Evolutionary conservation across 1,284 basidiomycete genomes (phyloP).

Genomic region (Chondrostereum purpureum): DNA sequence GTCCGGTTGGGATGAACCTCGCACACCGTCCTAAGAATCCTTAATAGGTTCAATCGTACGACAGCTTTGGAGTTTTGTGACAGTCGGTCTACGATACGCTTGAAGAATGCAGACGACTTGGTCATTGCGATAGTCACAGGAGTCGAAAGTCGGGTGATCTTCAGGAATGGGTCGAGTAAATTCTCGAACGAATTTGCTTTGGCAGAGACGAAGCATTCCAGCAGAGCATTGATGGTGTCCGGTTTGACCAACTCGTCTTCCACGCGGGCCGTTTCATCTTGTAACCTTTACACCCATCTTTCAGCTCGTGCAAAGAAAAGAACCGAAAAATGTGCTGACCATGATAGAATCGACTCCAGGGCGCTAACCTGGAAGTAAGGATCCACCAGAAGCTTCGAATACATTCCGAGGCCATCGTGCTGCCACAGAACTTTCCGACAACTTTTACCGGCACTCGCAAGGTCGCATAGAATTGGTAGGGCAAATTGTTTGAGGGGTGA

Average conservation of each 20-base stretch:
- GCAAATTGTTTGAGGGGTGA: conserved; percentile 96
- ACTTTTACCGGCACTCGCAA: conserved; percentile 89
- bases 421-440: conserved; percentile 88
- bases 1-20: conserved; percentile 86
- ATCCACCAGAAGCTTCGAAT: conserved; percentile 81
- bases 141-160: conserved; percentile 81
- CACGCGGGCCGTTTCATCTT: conserved; percentile 90
- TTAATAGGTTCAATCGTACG: conserved; percentile 84
- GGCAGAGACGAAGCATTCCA: conserved; percentile 81
- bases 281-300: conserved; percentile 54
- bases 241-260: conserved; percentile 81
- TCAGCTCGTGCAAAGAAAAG: too few species aligned
- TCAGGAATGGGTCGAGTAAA: conserved; percentile 86
- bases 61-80: conserved; percentile 77
- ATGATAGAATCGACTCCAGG: conserved; percentile 84
- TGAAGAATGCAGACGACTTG: conserved; percentile 76
- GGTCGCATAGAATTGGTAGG: conserved; percentile 91
- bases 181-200: conserved; percentile 94
- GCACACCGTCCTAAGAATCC: conserved; percentile 80
- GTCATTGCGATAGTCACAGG: conserved; percentile 72
- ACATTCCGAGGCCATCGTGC: conserved; percentile 77
- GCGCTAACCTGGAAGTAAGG: conserved; percentile 96
- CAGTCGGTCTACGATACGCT: conserved; percentile 82
- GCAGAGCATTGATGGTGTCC: conserved; percentile 63
- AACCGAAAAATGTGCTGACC: conserved; percentile 44